Evolutionary conservation across 176 grass and related monocot species (phyloP).

Genomic region (Oryza meyeriana): DNA sequence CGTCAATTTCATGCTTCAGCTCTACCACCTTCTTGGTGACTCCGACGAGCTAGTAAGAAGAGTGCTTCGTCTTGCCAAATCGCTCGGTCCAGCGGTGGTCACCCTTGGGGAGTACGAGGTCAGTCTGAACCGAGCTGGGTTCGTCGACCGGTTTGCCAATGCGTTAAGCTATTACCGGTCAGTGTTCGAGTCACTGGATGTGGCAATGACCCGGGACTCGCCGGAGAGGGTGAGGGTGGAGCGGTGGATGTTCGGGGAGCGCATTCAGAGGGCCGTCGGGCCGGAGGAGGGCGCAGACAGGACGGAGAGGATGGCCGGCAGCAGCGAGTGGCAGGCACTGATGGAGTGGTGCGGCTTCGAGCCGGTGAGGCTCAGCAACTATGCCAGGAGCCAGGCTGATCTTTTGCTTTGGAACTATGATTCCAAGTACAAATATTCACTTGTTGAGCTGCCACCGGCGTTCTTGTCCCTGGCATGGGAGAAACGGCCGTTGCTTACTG

Average conservation of each 20-base stretch:
- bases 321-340: slow-evolving; percentile 56
- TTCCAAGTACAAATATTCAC: slow-evolving; percentile 75
- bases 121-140: slow-evolving; percentile 60
- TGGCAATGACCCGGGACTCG: slow-evolving; percentile 72
- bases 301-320: slow-evolving; percentile 69
- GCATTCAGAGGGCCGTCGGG: slow-evolving; percentile 56
- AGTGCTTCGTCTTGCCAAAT: slow-evolving; percentile 61
- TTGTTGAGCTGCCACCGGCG: slow-evolving; percentile 45
- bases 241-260: slow-evolving; percentile 71
- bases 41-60: slow-evolving; percentile 53
- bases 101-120: slow-evolving; percentile 89
- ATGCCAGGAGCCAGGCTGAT: slow-evolving; percentile 92
- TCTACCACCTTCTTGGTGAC: slow-evolving; percentile 77
- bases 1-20: slow-evolving; percentile 96
- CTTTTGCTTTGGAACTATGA: slow-evolving; percentile 92
- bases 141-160: slow-evolving; percentile 59
- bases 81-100: slow-evolving; percentile 64
- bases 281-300: slow-evolving; percentile 50
- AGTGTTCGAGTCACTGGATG: slow-evolving; percentile 80
- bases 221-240: slow-evolving; percentile 62
- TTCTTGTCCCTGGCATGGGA: slow-evolving; percentile 88
- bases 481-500: slow-evolving; percentile 68
- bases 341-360: slow-evolving; percentile 75
- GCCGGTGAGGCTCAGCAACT: slow-evolving; percentile 73
- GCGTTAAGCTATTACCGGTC: slow-evolving; percentile 78